Evolutionary conservation across 495 filamentous ascomycete genomes (phyloP).

Genomic region (Podospora conica): DNA sequence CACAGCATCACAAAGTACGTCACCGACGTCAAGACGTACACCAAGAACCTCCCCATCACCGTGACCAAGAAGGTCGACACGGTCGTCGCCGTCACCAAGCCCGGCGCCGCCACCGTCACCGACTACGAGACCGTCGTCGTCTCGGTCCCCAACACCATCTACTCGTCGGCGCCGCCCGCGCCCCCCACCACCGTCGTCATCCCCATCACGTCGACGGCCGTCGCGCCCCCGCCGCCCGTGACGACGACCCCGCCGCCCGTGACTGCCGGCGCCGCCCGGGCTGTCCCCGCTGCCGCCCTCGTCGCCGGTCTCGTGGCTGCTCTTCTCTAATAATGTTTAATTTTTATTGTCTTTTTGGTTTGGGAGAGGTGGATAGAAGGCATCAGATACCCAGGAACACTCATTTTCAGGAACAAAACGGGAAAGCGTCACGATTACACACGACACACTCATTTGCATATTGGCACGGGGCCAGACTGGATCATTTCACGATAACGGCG

Average conservation of each 20-base stretch:
- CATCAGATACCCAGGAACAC: neutral
- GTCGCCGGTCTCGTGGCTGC: conserved; percentile 32
- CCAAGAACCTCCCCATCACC: conserved; percentile 32
- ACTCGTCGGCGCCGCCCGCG: conserved; percentile 9
- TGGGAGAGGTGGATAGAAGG: neutral
- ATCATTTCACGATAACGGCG: neutral
- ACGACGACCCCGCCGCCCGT: conserved; percentile 12
- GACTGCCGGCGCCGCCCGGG: conserved; percentile 24
- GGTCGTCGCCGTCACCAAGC: conserved; percentile 19
- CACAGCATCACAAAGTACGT: conserved; percentile 27
- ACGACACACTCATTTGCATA: neutral
- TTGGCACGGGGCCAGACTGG: neutral
- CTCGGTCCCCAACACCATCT: conserved; percentile 16
- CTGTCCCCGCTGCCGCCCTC: conserved; percentile 27
- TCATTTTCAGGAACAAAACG: neutral
- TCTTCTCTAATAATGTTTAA: conserved; percentile 24
- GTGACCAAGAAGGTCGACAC: conserved; percentile 31
- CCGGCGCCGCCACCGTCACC: conserved; percentile 31
- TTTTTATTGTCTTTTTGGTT: neutral
- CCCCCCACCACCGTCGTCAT: conserved; percentile 25
- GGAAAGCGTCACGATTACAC: neutral
- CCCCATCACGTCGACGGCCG: conserved; percentile 23
- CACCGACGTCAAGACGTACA: conserved; percentile 29
- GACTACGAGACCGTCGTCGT: conserved; percentile 23
- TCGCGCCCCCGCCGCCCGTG: conserved; percentile 7